Evolutionary conservation across 202 grass and related monocot species (phyloP).

Genomic region (Cymbopogon flexuosus): DNA sequence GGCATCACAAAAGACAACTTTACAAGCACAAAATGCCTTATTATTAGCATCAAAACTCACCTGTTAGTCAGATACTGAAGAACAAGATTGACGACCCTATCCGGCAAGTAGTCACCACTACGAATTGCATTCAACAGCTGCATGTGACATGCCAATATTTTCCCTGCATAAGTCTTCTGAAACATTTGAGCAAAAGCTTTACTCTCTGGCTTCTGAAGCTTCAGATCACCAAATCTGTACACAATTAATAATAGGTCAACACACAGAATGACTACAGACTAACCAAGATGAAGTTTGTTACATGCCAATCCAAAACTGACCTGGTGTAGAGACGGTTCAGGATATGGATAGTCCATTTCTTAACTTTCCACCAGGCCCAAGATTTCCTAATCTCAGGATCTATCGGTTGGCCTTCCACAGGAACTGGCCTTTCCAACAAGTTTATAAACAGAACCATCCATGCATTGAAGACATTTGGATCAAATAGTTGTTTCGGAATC

Average conservation of each 20-base stretch:
- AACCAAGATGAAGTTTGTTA: slow-evolving; percentile 3
- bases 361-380: slow-evolving; percentile 99
- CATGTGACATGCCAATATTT: slow-evolving; percentile 81
- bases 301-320: slow-evolving; percentile 37
- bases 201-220: slow-evolving; percentile 85
- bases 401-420: slow-evolving; percentile 72
- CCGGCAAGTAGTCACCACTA: slow-evolving; percentile 83
- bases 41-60: slow-evolving; percentile 31
- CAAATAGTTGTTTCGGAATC: slow-evolving; percentile 77
- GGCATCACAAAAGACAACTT: neutral
- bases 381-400: slow-evolving; percentile 81
- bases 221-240: slow-evolving; percentile 85
- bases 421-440: slow-evolving; percentile 84
- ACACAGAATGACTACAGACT: neutral
- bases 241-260: slow-evolving; percentile 14
- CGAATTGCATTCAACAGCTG: slow-evolving; percentile 78
- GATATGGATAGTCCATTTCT: slow-evolving; percentile 96
- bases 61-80: slow-evolving; percentile 96
- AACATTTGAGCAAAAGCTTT: slow-evolving; percentile 96
- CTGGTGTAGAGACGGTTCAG: slow-evolving; percentile 89
- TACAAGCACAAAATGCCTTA: neutral
- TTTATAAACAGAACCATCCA: slow-evolving; percentile 90
- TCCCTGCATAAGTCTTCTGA: slow-evolving; percentile 80
- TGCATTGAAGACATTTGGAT: slow-evolving; percentile 65
- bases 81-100: slow-evolving; percentile 90